phyloP scores from a whole-genome alignment of 2,329 filamentous ascomycete genomes.

The Teratosphaeria viscida region DNA sequence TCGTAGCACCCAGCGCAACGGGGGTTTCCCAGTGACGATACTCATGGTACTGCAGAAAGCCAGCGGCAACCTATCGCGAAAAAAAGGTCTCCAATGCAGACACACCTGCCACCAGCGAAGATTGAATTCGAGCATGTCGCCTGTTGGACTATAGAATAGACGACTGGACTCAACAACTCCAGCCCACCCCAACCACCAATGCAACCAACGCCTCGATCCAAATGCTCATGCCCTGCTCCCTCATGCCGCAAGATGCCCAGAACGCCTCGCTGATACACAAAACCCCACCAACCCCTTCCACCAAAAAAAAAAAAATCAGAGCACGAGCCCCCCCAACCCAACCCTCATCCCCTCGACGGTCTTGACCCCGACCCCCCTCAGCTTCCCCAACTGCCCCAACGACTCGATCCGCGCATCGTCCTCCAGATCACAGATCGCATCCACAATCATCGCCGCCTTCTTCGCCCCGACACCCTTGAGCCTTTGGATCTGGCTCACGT shows the following conservation, averaged over 20 bases:
- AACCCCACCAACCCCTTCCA: neutral
- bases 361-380: constrained; percentile 40
- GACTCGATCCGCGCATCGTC: constrained; percentile 22
- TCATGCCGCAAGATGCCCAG: neutral
- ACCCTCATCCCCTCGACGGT: constrained; percentile 42
- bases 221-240: no score
- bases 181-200: neutral
- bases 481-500: constrained; percentile 53
- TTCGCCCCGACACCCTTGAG: constrained; percentile 63
- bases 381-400: constrained; percentile 33
- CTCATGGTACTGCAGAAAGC: no score
- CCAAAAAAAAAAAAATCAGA: constrained; percentile 1
- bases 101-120: neutral
- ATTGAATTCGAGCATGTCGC: neutral
- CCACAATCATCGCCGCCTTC: constrained; percentile 50
- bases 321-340: constrained; percentile 21
- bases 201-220: neutral
- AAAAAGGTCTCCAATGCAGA: neutral
- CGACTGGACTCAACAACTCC: neutral
- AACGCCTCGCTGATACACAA: neutral
- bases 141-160: neutral
- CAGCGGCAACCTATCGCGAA: no score
- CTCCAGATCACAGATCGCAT: constrained; percentile 38
- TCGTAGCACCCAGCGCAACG: no score
- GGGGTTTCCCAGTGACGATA: no score